These are phyloP conservation scores for Pharus latifolius DNA, from an alignment of 176 grass and related monocot species.

Conservation along the genomic window DNA sequence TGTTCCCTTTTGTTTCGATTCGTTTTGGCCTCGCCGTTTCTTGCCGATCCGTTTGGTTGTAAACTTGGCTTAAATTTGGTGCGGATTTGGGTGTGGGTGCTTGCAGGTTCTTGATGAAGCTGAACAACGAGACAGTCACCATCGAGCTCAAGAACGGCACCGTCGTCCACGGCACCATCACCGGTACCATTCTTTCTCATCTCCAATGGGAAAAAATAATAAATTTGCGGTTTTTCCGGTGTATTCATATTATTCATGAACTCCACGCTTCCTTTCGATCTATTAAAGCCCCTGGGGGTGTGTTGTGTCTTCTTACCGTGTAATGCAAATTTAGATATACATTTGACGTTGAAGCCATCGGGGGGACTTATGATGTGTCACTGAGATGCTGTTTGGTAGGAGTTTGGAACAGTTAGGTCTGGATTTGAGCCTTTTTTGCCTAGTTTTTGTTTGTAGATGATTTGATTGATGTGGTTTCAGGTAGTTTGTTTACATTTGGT, in stretches of 20 bases:
- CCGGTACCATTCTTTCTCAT: constrained; percentile 31
- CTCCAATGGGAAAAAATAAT: background rate
- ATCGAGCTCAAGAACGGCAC: constrained; percentile 97
- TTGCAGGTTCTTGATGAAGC: constrained; percentile 93
- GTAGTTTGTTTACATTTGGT: background rate
- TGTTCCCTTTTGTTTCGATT: background rate
- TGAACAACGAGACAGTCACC: constrained; percentile 95
- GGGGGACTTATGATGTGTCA: background rate
- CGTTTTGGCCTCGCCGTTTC: background rate
- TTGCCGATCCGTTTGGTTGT: background rate
- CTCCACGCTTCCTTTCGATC: background rate
- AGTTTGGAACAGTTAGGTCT: background rate
- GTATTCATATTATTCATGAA: background rate
- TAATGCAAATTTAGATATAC: background rate
- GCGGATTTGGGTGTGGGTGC: constrained; percentile 8
- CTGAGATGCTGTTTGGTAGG: background rate
- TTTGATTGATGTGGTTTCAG: background rate
- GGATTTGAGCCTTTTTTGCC: background rate
- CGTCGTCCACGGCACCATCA: constrained; percentile 87
- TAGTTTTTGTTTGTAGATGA: background rate
- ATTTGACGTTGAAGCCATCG: background rate
- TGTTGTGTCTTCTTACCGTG: background rate
- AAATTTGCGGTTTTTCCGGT: background rate
- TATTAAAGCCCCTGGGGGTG: background rate
- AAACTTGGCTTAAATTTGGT: constrained; percentile 1